Evolutionary conservation across 352 stramenopile genomes (phyloP).

Genomic region (Globisporangium rhizosaccharum): DNA sequence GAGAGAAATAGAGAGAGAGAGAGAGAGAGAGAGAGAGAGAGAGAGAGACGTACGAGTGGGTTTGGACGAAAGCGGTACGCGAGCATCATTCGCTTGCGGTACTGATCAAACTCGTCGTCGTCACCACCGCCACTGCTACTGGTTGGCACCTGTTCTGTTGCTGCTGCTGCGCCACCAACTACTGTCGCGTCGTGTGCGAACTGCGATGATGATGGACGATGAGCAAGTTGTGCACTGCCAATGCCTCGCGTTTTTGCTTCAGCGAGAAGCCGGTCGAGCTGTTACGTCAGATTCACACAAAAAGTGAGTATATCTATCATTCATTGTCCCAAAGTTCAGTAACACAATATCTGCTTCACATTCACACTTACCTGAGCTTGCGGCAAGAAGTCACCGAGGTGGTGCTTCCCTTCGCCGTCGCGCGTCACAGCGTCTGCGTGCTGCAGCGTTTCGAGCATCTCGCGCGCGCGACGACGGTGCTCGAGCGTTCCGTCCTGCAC

Average conservation of each 20-base stretch:
- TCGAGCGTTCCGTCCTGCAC: constrained; percentile 18
- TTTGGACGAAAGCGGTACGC: constrained; percentile 20
- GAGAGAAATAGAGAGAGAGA: no score
- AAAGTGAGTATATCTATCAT: background rate
- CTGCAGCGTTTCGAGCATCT: constrained; percentile 22
- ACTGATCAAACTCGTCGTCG: constrained; percentile 22
- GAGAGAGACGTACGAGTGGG: constrained; percentile 11
- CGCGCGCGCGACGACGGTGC: constrained; percentile 14
- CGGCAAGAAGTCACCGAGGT: constrained; percentile 18
- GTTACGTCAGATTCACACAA: background rate
- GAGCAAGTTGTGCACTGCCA: background rate
- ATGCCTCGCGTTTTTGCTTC: background rate
- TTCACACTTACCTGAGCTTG: constrained; percentile 7
- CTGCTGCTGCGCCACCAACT: background rate
- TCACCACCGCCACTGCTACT: background rate
- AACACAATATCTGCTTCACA: background rate
- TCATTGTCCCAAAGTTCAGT: background rate
- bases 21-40: no score
- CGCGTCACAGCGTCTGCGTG: constrained; percentile 10
- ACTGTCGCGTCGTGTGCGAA: background rate
- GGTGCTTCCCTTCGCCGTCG: constrained; percentile 16
- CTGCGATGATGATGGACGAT: background rate
- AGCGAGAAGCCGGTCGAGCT: background rate
- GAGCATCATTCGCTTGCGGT: constrained; percentile 23
- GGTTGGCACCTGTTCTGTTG: background rate